phyloP scores from a whole-genome alignment of 2,329 filamentous ascomycete genomes.

The Metarhizium guizhouense region DNA sequence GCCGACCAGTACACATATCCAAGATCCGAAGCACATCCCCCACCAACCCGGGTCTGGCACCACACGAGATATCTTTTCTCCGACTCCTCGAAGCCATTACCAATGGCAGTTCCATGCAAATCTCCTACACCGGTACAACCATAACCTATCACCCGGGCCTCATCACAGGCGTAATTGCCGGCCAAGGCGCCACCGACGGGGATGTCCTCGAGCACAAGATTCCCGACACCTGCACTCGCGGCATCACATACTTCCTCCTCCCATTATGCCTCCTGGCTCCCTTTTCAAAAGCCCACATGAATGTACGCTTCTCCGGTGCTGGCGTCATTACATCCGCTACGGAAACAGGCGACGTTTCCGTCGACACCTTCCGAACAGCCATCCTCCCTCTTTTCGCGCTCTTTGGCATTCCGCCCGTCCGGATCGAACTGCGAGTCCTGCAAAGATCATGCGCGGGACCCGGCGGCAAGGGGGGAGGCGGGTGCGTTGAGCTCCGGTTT shows the following conservation, averaged over 20 bases:
- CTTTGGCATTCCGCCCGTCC: conserved; percentile 72
- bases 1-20: conserved; percentile 81
- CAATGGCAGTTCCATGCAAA: conserved; percentile 90
- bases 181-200: conserved; percentile 58
- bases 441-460: conserved; percentile 69
- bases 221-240: conserved; percentile 66
- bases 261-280: conserved; percentile 85
- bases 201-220: conserved; percentile 77
- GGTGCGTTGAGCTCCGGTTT: conserved; percentile 88
- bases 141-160: conserved; percentile 87
- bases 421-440: conserved; percentile 79
- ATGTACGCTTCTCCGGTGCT: conserved; percentile 79
- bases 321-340: conserved; percentile 90
- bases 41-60: conserved; percentile 78
- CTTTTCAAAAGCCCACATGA: conserved; percentile 86
- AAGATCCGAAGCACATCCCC: conserved; percentile 84
- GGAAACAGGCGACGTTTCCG: conserved; percentile 74
- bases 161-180: conserved; percentile 76
- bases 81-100: conserved; percentile 90
- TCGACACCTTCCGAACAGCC: conserved; percentile 88
- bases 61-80: conserved; percentile 91
- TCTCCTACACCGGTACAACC: conserved; percentile 91
- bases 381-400: conserved; percentile 82
- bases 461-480: conserved; percentile 71
- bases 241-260: conserved; percentile 85